Percentiles rank a stretch among this genome's conserved stretches.
phyloP scores from a whole-genome alignment of 2,329 filamentous ascomycete species.

The Colletotrichum eleusines region DNA sequence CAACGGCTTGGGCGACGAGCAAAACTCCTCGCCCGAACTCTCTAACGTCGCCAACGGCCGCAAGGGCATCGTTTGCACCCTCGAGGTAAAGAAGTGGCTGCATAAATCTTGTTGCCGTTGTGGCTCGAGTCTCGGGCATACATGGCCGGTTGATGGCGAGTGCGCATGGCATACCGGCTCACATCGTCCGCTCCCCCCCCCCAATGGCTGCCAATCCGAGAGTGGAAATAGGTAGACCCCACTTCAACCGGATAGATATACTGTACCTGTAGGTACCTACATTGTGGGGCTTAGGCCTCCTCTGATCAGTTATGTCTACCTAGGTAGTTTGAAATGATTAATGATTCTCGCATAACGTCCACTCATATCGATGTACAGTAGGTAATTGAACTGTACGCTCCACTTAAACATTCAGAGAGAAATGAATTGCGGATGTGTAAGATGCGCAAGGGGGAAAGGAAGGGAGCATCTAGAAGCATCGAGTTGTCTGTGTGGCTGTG shows the following conservation, averaged over 20 bases:
- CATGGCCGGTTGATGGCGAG: not conserved
- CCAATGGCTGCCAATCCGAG: not conserved
- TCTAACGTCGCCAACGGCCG: not conserved
- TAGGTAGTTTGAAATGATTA: no score
- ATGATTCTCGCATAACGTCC: not conserved
- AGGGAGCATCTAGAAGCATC: not conserved
- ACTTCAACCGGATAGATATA: no score
- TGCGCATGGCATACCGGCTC: no score
- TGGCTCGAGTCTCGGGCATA: not conserved
- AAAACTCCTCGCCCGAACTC: not conserved
- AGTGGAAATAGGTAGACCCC: no score
- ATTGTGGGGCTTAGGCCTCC: not conserved
- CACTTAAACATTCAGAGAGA: not conserved
- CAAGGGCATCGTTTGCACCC: not conserved
- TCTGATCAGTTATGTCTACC: not conserved
- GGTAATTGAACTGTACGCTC: no score
- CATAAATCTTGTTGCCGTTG: not conserved
- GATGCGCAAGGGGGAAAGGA: not conserved
- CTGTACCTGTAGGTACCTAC: no score
- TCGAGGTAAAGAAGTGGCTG: not conserved
- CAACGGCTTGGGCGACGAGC: not conserved
- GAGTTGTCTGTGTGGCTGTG: conserved; percentile 15
- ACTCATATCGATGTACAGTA: not conserved
- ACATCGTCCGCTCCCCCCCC: not conserved
- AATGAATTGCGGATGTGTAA: not conserved